Base-by-base conservation (phyloP, 345 rosid genomes). In the Linum tenue region DNA sequence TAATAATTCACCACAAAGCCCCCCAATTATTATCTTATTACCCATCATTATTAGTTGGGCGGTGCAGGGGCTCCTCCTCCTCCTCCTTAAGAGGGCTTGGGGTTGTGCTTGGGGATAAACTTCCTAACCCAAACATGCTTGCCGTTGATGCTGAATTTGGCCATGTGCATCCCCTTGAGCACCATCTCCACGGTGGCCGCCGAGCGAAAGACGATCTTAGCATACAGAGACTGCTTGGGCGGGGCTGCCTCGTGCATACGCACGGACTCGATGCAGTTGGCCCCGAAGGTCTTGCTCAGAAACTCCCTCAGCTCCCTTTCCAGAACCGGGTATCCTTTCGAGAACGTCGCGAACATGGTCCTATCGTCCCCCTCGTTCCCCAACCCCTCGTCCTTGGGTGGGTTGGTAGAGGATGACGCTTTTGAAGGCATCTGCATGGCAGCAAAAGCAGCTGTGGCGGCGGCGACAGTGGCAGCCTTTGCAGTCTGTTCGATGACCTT, bases 81-180 rank as follows among this genome's bases (percentile, higher is more conserved):
- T 22, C 31, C 31, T 22, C 31, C 31, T 22, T 22, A 22, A 22
- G 64, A 22, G 11, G 56, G 4, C 9, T 39, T 67, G 1, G 66
- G 62, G 5, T 86, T 82, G 5, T 60, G 73, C 39, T 86, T 80
- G 0, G 85, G 83, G 2, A 82, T 79, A 39, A 70, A 86, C 70
- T 82, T 84, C 14, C 92, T 64, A 16, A 76, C 87, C 89, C 92
- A 86, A 0, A 82, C 89, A 64, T 86, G 89, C 68, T 86, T 86
- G 37, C 92, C 89, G 8, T 86, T 86, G 73, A 86, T 84, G 66
- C 62, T 69, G 64, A 86, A 86, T 64, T 84, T 86, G 1, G 75
- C 84, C 62, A 75, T 81, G 53, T 60, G 65, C 15, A 3, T 12
- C 1, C 82, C 77, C 12, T 62, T 63, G 17, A 82, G 85, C 38